Conservation (phyloP, 2,329 filamentous ascomycete species). For the Verticillium nonalfalfae region DNA sequence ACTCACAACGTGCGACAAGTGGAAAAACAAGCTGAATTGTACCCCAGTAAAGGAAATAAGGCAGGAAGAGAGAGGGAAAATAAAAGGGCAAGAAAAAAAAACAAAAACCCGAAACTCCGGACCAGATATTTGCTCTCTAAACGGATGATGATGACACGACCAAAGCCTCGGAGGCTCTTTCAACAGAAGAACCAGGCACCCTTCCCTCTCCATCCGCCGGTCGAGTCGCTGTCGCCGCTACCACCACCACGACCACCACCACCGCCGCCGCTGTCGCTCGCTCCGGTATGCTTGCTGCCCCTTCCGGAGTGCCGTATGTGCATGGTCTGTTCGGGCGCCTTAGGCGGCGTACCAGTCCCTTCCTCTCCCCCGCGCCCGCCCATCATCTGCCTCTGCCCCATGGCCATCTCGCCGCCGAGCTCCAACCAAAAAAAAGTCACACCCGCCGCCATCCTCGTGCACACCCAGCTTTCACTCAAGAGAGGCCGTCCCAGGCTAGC, state of each 20-base stretch:
- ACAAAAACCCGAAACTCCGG: conserved; percentile 31
- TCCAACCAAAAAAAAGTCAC: too few species aligned
- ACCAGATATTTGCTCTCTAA: conserved; percentile 36
- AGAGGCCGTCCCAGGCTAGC: conserved; percentile 39
- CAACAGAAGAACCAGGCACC: not conserved
- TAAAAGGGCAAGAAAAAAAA: not conserved
- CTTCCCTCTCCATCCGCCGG: not conserved
- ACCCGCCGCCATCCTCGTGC: not conserved
- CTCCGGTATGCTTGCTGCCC: not conserved
- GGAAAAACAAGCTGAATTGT: conserved; percentile 28
- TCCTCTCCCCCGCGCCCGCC: not conserved
- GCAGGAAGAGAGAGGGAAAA: too few species aligned
- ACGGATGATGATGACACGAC: conserved; percentile 13
- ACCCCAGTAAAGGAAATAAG: conserved; percentile 17
- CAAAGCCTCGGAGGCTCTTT: not conserved
- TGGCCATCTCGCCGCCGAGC: not conserved
- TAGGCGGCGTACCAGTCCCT: not conserved
- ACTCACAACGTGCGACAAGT: not conserved
- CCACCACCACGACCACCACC: not conserved
- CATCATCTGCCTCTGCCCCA: not conserved
- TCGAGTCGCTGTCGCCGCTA: too few species aligned
- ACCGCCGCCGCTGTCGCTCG: not conserved
- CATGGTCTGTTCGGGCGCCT: not conserved
- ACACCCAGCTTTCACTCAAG: not conserved
- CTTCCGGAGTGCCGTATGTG: not conserved